Evolutionary conservation across 2,329 filamentous ascomycete genomes (phyloP), one percentile per base, ranked within the genome.

Genomic region (Xylariaceae sp.): DNA sequence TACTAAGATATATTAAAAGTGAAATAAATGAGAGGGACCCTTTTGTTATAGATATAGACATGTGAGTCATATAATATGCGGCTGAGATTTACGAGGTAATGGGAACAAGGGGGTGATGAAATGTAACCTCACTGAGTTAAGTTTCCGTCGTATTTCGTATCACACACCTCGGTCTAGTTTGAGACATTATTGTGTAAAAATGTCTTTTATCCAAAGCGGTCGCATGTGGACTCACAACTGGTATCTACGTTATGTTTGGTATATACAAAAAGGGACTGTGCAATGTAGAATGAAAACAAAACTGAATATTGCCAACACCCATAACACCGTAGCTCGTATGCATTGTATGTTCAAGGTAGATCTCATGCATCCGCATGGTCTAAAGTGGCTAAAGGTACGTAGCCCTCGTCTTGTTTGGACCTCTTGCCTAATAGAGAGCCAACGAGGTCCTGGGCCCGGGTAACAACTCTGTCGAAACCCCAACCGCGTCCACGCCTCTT

Each of bases 301-400:
- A 34, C 28, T 36, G 19, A 48, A 41, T 16, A 28, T 29, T 47
- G 33, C 26, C 26, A 50, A 59, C 21, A 45, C 9, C 9, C 28
- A n/a, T 37, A 16, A 54, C 33, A 34, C 29, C 14, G 16, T 49
- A n/a, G 26, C 46, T 45, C 40, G 19, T 53, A 49, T 45, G 36
- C 24, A 23, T 33, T 19, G 3, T 45, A 51, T 43, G 33, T 44
- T 43, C 40, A 46, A 29, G 19, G 16, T 17, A 44, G 14, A 31
- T 23, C 51, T 58, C 64, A 68, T 6, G 41, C 61, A 50, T 71
- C 67, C 9, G 52, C 43, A 54, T 60, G 65, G 40, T 86, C 83
- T 56, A 86, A 69, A 50, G 78, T 80, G 49, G 80, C 76, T 61
- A 88, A 71, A 51, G 84, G 83, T 43, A 88, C 82, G 65, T 88